A percentile compares a stretch with the other conserved stretches of the same genome.
Conservation (phyloP, 345 rosid species). For the Linum trigynum region DNA sequence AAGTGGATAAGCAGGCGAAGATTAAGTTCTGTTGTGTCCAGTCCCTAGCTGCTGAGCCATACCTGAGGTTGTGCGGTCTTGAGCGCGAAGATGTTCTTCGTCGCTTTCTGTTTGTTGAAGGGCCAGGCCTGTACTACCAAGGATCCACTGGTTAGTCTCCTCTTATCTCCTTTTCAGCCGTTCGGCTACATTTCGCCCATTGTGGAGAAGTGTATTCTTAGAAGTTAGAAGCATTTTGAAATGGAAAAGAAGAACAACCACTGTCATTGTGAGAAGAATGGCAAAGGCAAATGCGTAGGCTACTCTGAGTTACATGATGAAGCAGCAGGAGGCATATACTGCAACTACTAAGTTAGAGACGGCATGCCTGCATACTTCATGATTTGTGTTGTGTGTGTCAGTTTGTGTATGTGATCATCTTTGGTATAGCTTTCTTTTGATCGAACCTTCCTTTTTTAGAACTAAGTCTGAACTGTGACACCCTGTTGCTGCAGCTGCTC, state of each 20-base stretch:
- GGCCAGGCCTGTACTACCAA: conserved; percentile 62
- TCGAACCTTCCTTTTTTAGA: not conserved
- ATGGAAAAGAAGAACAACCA: too few species aligned
- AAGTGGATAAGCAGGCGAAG: conserved; percentile 69
- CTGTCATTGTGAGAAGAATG: too few species aligned
- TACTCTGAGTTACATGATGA: too few species aligned
- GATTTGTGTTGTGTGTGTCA: not conserved
- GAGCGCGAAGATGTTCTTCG: conserved; percentile 64
- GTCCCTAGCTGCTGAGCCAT: conserved; percentile 79
- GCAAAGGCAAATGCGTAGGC: too few species aligned
- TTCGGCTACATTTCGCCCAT: too few species aligned
- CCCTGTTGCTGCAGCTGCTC: conserved; percentile 52
- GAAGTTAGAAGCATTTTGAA: too few species aligned
- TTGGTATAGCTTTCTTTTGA: too few species aligned
- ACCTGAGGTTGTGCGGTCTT: conserved; percentile 59
- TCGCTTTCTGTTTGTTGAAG: conserved; percentile 78
- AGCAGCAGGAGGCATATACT: too few species aligned
- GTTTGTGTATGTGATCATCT: not conserved
- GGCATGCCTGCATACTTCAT: not conserved
- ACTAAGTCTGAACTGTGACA: not conserved
- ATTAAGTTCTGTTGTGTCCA: conserved; percentile 92
- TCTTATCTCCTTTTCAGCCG: not conserved
- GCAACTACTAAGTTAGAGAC: too few species aligned
- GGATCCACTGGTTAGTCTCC: conserved; percentile 68
- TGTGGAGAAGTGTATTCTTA: too few species aligned